Base-by-base conservation (phyloP, 495 filamentous ascomycete genomes). In the Entonaema liquescens region DNA sequence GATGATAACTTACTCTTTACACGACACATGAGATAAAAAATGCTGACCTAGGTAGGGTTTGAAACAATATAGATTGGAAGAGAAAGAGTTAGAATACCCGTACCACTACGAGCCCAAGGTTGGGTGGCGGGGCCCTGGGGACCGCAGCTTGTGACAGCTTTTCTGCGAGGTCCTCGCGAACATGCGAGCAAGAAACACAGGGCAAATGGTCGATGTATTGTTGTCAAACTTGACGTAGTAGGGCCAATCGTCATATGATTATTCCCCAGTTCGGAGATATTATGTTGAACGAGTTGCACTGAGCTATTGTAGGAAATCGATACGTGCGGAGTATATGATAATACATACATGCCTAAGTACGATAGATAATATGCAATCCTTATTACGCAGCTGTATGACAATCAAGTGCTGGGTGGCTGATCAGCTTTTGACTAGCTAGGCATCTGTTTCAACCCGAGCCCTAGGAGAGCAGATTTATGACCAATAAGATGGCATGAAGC, bases 361-460 rank as follows among this genome's bases (percentile, higher is more conserved):
- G 19, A 23, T 47, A 47, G 17, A 23, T 47, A 47, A 29, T 60
- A 67, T 62, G 58, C 47, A 49, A 36, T 38, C 44, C 59, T 60
- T 54, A 68, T 73, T 73, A 73, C 70, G 65, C 70, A 65, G 65
- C 70, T 73, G 65, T 68, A 69, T 66, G 65, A 68, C 70, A 62
- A 63, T 44, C 38, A 54, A 65, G 65, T 53, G 38, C 42, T 57
- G 29, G 59, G 65, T 69, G 70, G 65, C 61, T 68, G 61, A 59
- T 52, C 36, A 49, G 13, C 38, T 50, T 23, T 62, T 8, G 54
- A 53, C 49, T 31, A 33, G 31, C 6, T 33, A 33, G 5, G 31
- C 35, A 62, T 64, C 70, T 68, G 56, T 60, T 60, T 62, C 25
- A 40, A 59, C 64, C 70, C 65, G 65, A 64, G 52, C 58, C 64